Evolutionary conservation across 116 monocot species (phyloP), one percentile per base, ranked within the genome.

Genomic region (Zostera marina): DNA sequence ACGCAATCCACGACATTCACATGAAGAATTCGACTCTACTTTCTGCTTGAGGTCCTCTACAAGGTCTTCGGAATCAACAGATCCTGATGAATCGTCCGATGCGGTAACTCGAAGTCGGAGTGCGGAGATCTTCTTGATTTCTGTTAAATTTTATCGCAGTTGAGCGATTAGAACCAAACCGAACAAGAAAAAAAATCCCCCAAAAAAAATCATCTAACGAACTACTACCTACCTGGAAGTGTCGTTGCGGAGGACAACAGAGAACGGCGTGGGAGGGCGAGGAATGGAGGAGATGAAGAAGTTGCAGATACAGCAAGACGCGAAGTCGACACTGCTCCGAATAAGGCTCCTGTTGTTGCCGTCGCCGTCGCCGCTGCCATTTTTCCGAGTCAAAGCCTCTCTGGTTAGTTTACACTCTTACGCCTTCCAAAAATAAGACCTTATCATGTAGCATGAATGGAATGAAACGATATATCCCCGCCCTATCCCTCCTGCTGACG

Each of bases 21-120:
- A n/a, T n/a, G n/a, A 42, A 22, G 15, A 8, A 2, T 15, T 21
- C 41, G 7, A 55, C 13, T 11, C 0, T 66, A 87, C 92, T 84
- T 93, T 93, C 43, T 79, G 76, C 58, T 81, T 84, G 45, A 90
- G 59, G 62, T 90, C 90, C n/a, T 70, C 46, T 9, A 90, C 24
- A 14, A 90, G 69, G 7, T 90, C 84, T n/a, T 90, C 84, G 11
- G 38, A 47, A 68, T 74, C 66, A 62, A 73, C 17, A 4, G 84
- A 65, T 32, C 71, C 54, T 0, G 82, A 70, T 8, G 81, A 41
- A 42, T 84, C 84, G 0, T 90, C 84, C 3, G 84, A 82, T 12
- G 88, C 77, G 26, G 66, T 56, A 7, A 83, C 90, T 70, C 68
- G 81, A 46, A 63, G 54, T 6, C 32, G 66, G 22, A 78, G 58